phyloP scores from a whole-genome alignment of 2,329 filamentous ascomycete genomes.

The Akanthomyces dipterigenus region DNA sequence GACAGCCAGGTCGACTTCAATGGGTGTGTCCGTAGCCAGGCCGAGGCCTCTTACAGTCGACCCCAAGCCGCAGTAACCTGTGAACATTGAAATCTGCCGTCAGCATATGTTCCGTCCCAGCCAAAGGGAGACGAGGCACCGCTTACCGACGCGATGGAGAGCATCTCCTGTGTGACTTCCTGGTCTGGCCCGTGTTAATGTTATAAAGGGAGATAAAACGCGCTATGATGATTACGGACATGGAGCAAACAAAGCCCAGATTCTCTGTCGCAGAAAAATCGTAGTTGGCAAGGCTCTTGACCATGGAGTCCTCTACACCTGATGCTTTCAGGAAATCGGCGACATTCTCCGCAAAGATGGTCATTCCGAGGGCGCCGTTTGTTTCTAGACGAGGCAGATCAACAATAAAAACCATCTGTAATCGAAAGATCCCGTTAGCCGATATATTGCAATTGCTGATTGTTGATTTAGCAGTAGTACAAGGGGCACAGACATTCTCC shows the following conservation, averaged over 20 bases:
- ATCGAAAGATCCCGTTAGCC: background rate
- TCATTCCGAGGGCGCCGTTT: conserved; percentile 25
- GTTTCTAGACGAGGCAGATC: conserved; percentile 65
- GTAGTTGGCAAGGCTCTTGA: conserved; percentile 66
- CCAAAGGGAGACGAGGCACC: background rate
- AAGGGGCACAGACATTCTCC: conserved; percentile 59
- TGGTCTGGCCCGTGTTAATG: conserved; percentile 23
- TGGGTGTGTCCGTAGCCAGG: conserved; percentile 43
- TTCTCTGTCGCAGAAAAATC: conserved; percentile 69
- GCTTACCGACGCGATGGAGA: conserved; percentile 25
- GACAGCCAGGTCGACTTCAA: conserved; percentile 70
- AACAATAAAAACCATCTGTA: conserved; percentile 76
- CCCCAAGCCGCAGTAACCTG: conserved; percentile 70
- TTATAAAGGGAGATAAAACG: conserved; percentile 2
- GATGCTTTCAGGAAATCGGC: conserved; percentile 62
- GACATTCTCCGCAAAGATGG: conserved; percentile 62
- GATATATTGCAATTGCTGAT: background rate
- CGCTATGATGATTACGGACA: conserved; percentile 45
- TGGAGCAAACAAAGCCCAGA: conserved; percentile 78
- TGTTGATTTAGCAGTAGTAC: background rate
- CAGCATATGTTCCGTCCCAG: background rate
- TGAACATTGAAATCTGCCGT: conserved; percentile 17
- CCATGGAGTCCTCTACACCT: conserved; percentile 55
- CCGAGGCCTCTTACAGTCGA: conserved; percentile 58
- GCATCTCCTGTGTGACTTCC: conserved; percentile 27